Base-by-base conservation (phyloP, 2,329 filamentous ascomycete species). In the Pseudocercospora macadamiae region DNA sequence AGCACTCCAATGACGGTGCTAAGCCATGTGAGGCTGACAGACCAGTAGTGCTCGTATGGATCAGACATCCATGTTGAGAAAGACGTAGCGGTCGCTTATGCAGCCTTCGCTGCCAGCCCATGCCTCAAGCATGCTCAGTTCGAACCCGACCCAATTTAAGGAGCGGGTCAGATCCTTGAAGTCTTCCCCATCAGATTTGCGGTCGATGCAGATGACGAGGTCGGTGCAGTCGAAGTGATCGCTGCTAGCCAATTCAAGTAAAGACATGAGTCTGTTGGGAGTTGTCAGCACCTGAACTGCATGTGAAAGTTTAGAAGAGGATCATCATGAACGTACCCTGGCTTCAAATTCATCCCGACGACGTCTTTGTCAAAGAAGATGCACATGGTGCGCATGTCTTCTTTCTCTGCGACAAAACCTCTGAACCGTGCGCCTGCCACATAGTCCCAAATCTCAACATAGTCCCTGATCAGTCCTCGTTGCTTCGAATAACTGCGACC, bases 81-180 rank as follows among this genome's bases (percentile, higher is more conserved):
- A 91, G 59, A 96, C 75, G 93, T 93, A 97, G 69, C 82, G 82
- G 53, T 86, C 79, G 77, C 91, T 96, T 51, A 89, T 86, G 60
- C 69, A 69, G 54, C 88, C 82, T 63, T 89, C 85, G 47, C 76
- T 77, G 48, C 74, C 73, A 36, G 81, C 80, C 88, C 91, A 96
- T 67, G 86, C 83, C 66, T 92, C 88, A 42, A 97, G 81, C 21
- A 90, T 93, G 51, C 86, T 87, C 66, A 93, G 83, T 71, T 90
- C 89, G 72, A 96, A 96, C 55, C 93, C 93, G 64, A 96, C 93
- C 93, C 93, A 97, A 73, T 92, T 90, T 52, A 97, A 83, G 70
- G 91, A 93, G 74, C 89, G 91, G 70, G 89, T 86, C 66, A 93
- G 80, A 59, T 86, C 81, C 66, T 88, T 85, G 58, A 84, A 86